Evolutionary conservation across 148 eudicot species (phyloP), one percentile per base, ranked within the genome.

Genomic region (Fagopyrum tataricum): DNA sequence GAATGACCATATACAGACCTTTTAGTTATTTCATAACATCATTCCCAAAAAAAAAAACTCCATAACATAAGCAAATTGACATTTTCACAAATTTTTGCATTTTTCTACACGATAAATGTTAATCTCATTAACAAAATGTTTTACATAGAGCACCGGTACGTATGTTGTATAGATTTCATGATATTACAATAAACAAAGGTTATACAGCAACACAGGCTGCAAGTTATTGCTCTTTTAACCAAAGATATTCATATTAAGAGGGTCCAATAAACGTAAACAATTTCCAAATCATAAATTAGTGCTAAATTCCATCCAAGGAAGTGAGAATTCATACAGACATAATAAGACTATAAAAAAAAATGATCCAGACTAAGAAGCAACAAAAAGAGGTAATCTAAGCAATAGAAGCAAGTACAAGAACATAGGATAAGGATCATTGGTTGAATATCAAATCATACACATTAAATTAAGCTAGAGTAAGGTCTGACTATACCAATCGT

Each of bases 401-500:
- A 56, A 1, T 2, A 56, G 7, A 20, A 7, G 31, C 21, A 56
- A 21, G 49, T 21, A 20, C 62, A 56, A 0, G 31, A 56, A 6
- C 31, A 18, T 20, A 21, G 62, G 62, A 11, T 21, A 56, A 21
- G 7, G 62, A 21, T 21, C 62, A 24, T n/a, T 39, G 10, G 15
- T 14, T 24, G 21, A 64, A 61, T 4, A 37, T 6, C 7, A 64
- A 14, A 64, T 14, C 69, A 37, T 64, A 21, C 21, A 56, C 62
- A 20, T 56, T 56, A 56, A 56, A 56, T 31, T 31, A 0, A 31
- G 37, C 62, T 20, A 56, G 62, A 56, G 21, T 26, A 56, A 39
- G 43, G 69, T 26, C 43, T 26, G 43, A 64, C 69, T 4, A 78
- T 75, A 95, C 99, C 97, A 95, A 73, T 76, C 99, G 96, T 82